Conservation (phyloP, 202 grass and related monocot species). For the Tripidium arundinaceum region DNA sequence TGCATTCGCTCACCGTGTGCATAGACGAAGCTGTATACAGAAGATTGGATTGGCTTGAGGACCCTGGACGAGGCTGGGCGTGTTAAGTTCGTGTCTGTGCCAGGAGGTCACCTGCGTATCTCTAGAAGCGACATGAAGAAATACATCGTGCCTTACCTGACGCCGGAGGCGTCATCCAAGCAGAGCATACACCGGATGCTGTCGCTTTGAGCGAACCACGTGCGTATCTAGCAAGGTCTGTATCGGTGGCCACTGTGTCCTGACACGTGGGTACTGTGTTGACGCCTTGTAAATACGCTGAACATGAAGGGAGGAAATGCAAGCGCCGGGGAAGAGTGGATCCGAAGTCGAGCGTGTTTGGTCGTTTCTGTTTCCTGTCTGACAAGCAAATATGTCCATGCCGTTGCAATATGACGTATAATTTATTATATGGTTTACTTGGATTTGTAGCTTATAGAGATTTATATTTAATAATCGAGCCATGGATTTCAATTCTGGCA, state of each 20-base stretch:
- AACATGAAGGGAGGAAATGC: not conserved
- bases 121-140: constrained; percentile 75
- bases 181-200: constrained; percentile 29
- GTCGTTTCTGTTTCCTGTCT: not conserved
- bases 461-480: too few relatives aligned
- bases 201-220: not conserved
- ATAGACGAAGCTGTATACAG: constrained; percentile 60
- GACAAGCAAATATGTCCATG: too few relatives aligned
- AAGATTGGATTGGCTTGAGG: constrained; percentile 93
- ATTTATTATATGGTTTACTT: too few relatives aligned
- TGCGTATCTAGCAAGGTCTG: not conserved
- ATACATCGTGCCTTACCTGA: constrained; percentile 74
- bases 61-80: constrained; percentile 68
- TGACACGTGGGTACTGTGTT: not conserved
- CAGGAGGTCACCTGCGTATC: constrained; percentile 78
- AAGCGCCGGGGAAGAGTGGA: not conserved
- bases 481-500: too few relatives aligned
- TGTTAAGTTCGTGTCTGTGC: constrained; percentile 70
- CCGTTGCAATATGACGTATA: not conserved
- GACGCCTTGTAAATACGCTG: constrained; percentile 11
- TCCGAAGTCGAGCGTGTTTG: not conserved
- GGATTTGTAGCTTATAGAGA: too few relatives aligned
- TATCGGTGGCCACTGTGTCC: not conserved
- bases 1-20: constrained; percentile 10
- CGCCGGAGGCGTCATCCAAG: constrained; percentile 17